Conservation (phyloP, 371 early-diverging fungal genomes). For the Mortierella polycephala region DNA sequence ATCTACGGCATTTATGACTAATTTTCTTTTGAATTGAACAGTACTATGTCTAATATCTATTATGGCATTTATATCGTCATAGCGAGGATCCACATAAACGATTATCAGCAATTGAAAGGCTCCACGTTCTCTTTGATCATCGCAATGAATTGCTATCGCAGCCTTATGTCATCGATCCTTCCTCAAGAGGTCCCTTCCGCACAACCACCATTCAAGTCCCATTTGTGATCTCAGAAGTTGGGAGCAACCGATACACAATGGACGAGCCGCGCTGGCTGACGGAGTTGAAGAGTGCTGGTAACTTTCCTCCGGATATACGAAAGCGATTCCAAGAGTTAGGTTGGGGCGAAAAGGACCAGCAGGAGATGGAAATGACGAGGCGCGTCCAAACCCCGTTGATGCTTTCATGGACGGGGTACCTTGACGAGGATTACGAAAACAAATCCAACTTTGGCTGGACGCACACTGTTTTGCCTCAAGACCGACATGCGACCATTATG, state of each 20-base stretch:
- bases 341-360: slow-evolving; percentile 71
- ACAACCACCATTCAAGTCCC: slow-evolving; percentile 64
- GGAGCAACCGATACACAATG: slow-evolving; percentile 67
- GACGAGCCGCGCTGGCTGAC: slow-evolving; percentile 72
- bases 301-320: slow-evolving; percentile 68
- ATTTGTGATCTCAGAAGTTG: slow-evolving; percentile 70
- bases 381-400: slow-evolving; percentile 64
- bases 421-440: slow-evolving; percentile 63
- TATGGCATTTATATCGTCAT: slow-evolving; percentile 1
- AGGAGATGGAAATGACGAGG: slow-evolving; percentile 64
- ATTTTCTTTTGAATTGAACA: too few species aligned
- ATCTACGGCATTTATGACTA: too few species aligned
- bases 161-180: slow-evolving; percentile 63
- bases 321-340: slow-evolving; percentile 69
- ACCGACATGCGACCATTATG: slow-evolving; percentile 53
- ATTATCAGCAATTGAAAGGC: slow-evolving; percentile 58
- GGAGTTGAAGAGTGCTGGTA: slow-evolving; percentile 65
- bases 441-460: slow-evolving; percentile 51
- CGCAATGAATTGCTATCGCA: slow-evolving; percentile 65
- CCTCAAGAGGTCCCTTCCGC: slow-evolving; percentile 66
- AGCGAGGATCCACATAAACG: slow-evolving; percentile 64
- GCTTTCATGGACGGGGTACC: slow-evolving; percentile 63
- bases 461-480: slow-evolving; percentile 25
- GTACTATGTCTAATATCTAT: background rate
- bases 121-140: slow-evolving; percentile 60